These are phyloP conservation scores for Eleusine indica DNA, from an alignment of 176 grass and related monocot species.

Conservation along the genomic window DNA sequence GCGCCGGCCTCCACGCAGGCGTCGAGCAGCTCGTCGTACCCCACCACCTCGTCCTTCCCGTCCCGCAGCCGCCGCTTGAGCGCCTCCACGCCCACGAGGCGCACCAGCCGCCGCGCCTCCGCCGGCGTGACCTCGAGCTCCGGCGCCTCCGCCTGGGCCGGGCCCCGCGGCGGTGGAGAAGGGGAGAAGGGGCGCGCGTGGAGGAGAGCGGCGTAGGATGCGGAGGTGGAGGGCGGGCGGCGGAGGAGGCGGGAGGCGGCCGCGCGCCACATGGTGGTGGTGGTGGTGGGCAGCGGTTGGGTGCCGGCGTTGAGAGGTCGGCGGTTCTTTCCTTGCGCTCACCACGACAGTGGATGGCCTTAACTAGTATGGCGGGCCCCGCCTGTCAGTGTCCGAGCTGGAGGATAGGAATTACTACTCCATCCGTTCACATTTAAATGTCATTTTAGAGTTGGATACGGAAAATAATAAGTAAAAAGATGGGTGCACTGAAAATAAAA, in stretches of 20 bases:
- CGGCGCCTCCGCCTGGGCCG: not conserved
- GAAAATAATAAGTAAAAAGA: too few species aligned
- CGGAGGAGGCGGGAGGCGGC: constrained; percentile 24
- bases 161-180: not conserved
- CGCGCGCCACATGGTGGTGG: constrained; percentile 33
- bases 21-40: constrained; percentile 58
- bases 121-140: constrained; percentile 30
- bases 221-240: not conserved
- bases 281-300: too few species aligned
- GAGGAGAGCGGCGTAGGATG: not conserved
- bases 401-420: too few species aligned
- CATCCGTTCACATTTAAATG: too few species aligned
- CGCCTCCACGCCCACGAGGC: constrained; percentile 65
- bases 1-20: constrained; percentile 59
- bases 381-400: too few species aligned
- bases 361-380: too few species aligned
- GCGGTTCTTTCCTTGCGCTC: too few species aligned
- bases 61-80: constrained; percentile 57
- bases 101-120: constrained; percentile 62
- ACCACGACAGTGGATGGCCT: too few species aligned
- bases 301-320: too few species aligned
- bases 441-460: too few species aligned
- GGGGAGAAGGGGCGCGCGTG: constrained; percentile 43
- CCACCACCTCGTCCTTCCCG: constrained; percentile 50
- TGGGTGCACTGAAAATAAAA: too few species aligned